Evolutionary conservation across 1,284 basidiomycete species (phyloP).

Genomic region (Agroathelia rolfsii): DNA sequence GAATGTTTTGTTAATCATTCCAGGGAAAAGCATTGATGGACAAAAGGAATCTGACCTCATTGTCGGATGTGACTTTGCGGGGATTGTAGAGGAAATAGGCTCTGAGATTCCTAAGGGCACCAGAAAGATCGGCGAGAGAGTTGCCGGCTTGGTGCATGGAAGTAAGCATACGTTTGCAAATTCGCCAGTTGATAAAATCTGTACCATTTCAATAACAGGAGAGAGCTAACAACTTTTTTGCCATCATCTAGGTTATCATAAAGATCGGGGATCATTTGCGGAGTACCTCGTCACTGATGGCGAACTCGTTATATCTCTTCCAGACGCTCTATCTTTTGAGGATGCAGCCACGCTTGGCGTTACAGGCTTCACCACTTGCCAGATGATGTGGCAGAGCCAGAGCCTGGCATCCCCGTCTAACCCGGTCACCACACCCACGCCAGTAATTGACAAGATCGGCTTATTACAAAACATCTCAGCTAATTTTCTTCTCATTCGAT

Average conservation of each 20-base stretch:
- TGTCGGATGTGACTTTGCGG: slow-evolving; percentile 19
- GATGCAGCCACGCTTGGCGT: slow-evolving; percentile 21
- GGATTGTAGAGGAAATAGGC: slow-evolving; percentile 19
- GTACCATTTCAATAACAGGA: no score
- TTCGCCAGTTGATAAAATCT: no score
- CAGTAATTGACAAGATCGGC: no score
- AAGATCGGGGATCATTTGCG: slow-evolving; percentile 20
- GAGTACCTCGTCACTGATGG: slow-evolving; percentile 21
- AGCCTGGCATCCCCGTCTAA: slow-evolving; percentile 15
- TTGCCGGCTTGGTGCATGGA: slow-evolving; percentile 20
- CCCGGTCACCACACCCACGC: slow-evolving; percentile 9
- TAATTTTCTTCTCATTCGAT: no score
- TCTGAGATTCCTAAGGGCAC: slow-evolving; percentile 15
- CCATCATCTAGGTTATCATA: background rate
- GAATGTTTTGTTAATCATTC: no score
- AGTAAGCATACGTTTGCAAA: slow-evolving; percentile 16
- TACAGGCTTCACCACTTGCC: slow-evolving; percentile 20
- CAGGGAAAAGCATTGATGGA: no score
- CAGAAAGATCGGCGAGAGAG: slow-evolving; percentile 19
- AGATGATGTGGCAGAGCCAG: slow-evolving; percentile 16
- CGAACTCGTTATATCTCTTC: slow-evolving; percentile 18
- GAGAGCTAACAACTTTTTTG: no score
- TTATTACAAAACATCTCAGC: no score
- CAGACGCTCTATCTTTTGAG: slow-evolving; percentile 21
- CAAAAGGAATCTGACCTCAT: no score